phyloP scores from a whole-genome alignment of 129 eudicot genomes.

The Ambrosia trifida region DNA sequence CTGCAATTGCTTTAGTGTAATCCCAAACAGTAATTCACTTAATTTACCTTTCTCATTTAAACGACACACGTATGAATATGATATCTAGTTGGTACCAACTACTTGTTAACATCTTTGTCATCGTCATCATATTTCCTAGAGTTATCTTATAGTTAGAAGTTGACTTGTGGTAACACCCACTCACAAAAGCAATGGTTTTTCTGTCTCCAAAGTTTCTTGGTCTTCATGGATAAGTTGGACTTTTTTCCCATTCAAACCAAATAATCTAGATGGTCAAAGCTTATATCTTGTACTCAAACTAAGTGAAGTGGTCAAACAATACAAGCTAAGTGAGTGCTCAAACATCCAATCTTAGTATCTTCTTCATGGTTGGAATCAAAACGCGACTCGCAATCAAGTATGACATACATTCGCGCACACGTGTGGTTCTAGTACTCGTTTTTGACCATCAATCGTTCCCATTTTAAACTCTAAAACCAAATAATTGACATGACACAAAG shows the following conservation, averaged over 20 bases:
- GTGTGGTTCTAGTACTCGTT: not conserved
- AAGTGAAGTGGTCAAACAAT: slow-evolving; percentile 11
- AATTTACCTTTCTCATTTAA: not conserved
- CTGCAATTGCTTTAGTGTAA: no score
- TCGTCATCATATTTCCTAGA: slow-evolving; percentile 3
- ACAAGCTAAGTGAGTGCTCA: not conserved
- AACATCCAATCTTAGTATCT: not conserved
- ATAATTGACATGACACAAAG: slow-evolving; percentile 15
- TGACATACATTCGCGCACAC: not conserved
- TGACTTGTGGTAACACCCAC: slow-evolving; percentile 13
- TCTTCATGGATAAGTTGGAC: slow-evolving; percentile 10
- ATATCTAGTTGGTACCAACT: not conserved
- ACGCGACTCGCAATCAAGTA: not conserved
- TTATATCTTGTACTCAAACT: slow-evolving; percentile 8
- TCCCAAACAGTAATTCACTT: not conserved
- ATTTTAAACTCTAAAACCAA: not conserved
- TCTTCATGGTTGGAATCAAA: not conserved
- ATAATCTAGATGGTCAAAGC: slow-evolving; percentile 19
- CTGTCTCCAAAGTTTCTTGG: not conserved
- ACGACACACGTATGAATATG: not conserved
- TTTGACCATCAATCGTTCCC: not conserved
- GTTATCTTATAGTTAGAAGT: slow-evolving; percentile 11
- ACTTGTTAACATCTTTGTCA: not conserved
- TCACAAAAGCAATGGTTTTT: slow-evolving; percentile 18
- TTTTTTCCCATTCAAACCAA: slow-evolving; percentile 2